A percentile compares a stretch with the other conserved stretches of the same genome.
phyloP scores from a whole-genome alignment of 2,329 filamentous ascomycete genomes.

The Metarhizium humberi region DNA sequence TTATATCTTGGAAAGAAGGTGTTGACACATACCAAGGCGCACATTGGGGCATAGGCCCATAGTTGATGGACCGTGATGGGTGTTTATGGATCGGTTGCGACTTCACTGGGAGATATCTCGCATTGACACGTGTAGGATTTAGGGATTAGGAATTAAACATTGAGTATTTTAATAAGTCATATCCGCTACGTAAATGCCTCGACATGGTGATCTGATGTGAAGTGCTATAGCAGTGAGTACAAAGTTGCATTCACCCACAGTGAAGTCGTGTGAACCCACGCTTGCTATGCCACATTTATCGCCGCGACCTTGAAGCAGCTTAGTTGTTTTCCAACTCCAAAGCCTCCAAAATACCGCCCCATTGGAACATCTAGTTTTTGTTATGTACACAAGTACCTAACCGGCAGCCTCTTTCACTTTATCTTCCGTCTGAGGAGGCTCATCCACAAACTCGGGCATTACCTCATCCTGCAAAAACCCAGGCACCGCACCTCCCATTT shows the following conservation, averaged over 20 bases:
- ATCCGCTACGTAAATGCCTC: not conserved
- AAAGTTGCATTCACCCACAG: not conserved
- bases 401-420: constrained; percentile 77
- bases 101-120: not conserved
- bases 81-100: not conserved
- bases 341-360: not conserved
- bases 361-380: not conserved
- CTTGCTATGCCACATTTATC: not conserved
- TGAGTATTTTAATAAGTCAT: not conserved
- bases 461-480: constrained; percentile 86
- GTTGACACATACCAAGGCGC: not conserved
- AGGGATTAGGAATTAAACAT: not conserved
- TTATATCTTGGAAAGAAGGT: not conserved
- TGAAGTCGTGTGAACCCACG: not conserved
- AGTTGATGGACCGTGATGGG: not conserved
- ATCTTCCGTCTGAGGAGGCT: constrained; percentile 61
- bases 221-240: not conserved
- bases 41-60: not conserved
- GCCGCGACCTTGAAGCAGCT: not conserved
- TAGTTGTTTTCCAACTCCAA: too few relatives aligned
- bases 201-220: not conserved
- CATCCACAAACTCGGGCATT: constrained; percentile 82
- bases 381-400: constrained; percentile 14
- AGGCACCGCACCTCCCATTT: constrained; percentile 58
- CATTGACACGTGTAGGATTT: not conserved